phyloP scores from a whole-genome alignment of 1,139 yeast genomes.

The Hyphopichia wangnamkhiaoensis region DNA sequence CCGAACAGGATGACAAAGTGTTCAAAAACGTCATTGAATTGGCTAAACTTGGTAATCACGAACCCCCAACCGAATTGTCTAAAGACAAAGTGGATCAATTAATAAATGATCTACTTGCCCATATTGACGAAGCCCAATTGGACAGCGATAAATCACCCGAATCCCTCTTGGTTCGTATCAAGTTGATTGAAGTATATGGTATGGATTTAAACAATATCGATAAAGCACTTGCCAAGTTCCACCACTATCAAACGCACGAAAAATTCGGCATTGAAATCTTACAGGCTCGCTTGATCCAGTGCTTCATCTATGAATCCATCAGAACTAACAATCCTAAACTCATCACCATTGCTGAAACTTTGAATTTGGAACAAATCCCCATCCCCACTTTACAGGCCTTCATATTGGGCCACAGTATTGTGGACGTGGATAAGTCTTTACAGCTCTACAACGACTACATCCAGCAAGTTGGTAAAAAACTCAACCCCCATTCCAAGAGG shows the following conservation, averaged over 20 bases:
- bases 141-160: conserved; percentile 27
- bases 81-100: no score
- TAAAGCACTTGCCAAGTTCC: conserved; percentile 30
- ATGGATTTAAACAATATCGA: conserved; percentile 29
- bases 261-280: conserved; percentile 37
- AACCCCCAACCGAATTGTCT: no score
- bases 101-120: no score
- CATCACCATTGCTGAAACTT: conserved; percentile 47
- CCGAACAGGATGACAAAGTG: not conserved
- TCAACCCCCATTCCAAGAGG: conserved; percentile 34
- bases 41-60: no score
- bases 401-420: conserved; percentile 49
- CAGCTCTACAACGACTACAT: conserved; percentile 56
- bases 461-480: conserved; percentile 31
- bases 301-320: conserved; percentile 45
- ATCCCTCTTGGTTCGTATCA: conserved; percentile 27
- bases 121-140: conserved; percentile 22
- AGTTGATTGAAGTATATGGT: conserved; percentile 39
- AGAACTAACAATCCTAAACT: conserved; percentile 29
- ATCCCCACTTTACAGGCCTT: conserved; percentile 42
- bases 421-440: conserved; percentile 47
- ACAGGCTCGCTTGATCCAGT: conserved; percentile 28
- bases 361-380: conserved; percentile 39
- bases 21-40: no score
- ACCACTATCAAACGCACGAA: conserved; percentile 37